Conservation (phyloP, 2,329 filamentous ascomycete genomes). For the Aureobasidium sp. region DNA sequence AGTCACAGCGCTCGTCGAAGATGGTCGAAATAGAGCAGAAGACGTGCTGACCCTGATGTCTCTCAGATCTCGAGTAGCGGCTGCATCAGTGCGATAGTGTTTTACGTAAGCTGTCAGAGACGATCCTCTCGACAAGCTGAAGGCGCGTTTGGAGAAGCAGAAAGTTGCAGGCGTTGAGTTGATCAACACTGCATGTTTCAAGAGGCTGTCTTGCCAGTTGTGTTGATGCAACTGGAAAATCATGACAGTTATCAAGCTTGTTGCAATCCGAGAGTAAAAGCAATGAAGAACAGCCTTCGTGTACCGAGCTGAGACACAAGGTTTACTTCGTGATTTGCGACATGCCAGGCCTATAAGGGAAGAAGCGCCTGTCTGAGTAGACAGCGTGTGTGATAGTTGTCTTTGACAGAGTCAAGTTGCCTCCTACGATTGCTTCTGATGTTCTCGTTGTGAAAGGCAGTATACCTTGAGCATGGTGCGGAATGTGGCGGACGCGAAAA, state of each 20-base stretch:
- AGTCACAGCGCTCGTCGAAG: no score
- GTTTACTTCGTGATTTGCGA: neutral
- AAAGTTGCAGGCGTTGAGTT: neutral
- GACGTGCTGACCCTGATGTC: no score
- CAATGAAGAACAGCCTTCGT: neutral
- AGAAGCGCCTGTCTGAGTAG: neutral
- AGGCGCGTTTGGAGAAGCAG: neutral
- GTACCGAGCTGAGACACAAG: neutral
- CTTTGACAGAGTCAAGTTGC: neutral
- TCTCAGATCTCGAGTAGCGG: neutral
- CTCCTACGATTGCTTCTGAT: no score
- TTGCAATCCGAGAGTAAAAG: neutral
- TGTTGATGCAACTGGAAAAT: neutral
- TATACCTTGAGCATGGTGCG: no score
- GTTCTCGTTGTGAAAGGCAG: no score
- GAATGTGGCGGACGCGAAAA: no score
- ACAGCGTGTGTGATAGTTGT: neutral
- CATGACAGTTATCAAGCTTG: no score
- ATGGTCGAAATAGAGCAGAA: no score
- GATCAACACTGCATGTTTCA: neutral
- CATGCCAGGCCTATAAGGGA: neutral
- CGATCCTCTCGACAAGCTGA: no score
- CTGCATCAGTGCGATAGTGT: neutral
- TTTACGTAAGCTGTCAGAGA: no score
- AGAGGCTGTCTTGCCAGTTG: neutral